Conservation (phyloP, 2,329 filamentous ascomycete species). For the Fusarium goolgardi region DNA sequence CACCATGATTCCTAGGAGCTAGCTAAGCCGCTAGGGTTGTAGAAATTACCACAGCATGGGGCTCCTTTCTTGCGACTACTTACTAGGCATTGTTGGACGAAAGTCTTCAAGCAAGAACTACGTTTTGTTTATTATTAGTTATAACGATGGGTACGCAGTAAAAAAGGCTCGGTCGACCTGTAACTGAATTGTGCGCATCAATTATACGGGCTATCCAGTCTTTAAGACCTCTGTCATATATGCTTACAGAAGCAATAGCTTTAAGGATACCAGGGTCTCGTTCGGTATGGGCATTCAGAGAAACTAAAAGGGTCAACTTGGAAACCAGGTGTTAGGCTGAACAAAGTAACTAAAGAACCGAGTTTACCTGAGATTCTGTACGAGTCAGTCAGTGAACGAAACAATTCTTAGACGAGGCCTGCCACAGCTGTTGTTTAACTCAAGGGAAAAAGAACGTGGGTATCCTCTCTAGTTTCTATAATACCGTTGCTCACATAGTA, state of each 20-base stretch:
- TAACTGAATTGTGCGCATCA: too few species aligned
- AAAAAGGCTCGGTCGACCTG: neutral
- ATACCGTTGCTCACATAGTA: neutral
- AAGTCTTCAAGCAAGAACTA: neutral
- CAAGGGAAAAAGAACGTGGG: neutral
- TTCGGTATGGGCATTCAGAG: too few species aligned
- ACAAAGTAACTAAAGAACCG: neutral
- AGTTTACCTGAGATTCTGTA: neutral
- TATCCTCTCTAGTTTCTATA: neutral
- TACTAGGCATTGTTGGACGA: neutral
- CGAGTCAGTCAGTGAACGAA: neutral
- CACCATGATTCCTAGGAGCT: slow-evolving; percentile 24
- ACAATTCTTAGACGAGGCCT: neutral
- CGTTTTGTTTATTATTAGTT: neutral
- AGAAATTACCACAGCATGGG: slow-evolving; percentile 13
- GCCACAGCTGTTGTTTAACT: neutral
- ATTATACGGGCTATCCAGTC: too few species aligned
- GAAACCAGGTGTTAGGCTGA: neutral
- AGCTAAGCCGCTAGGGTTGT: slow-evolving; percentile 20
- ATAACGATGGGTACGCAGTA: neutral
- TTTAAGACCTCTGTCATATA: too few species aligned
- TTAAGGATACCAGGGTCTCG: too few species aligned
- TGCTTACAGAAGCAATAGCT: too few species aligned
- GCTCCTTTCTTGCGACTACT: neutral
- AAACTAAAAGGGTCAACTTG: too few species aligned